Percentiles rank a stretch among this genome's conserved stretches.
Conservation (phyloP, 2,329 filamentous ascomycete genomes). For the Alternaria gaisen region DNA sequence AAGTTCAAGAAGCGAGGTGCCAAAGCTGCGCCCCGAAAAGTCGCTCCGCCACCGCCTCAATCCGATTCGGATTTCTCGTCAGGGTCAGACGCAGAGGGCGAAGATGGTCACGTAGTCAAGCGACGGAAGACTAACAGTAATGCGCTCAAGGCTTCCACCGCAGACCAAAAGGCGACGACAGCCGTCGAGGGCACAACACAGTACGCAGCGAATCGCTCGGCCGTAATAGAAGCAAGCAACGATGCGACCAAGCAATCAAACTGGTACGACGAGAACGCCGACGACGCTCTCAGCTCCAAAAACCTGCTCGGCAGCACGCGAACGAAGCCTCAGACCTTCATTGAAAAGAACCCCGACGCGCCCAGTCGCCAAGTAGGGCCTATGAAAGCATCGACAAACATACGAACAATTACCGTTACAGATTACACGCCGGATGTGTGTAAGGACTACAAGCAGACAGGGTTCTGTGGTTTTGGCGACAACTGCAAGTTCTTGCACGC, state of each 20-base stretch:
- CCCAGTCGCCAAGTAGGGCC: conserved; percentile 78
- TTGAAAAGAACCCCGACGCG: conserved; percentile 82
- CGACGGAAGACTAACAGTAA: conserved; percentile 74
- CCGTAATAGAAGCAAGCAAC: conserved; percentile 72
- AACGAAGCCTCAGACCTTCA: conserved; percentile 62
- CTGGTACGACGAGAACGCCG: conserved; percentile 83
- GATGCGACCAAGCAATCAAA: conserved; percentile 90
- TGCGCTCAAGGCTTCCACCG: conserved; percentile 71
- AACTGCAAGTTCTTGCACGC: conserved; percentile 83
- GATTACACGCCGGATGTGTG: conserved; percentile 94
- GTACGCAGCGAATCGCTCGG: conserved; percentile 68
- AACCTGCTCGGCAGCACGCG: conserved; percentile 68
- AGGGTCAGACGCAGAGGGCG: conserved; percentile 76
- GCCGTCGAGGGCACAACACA: conserved; percentile 57
- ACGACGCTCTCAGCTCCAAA: conserved; percentile 60
- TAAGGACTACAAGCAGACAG: conserved; percentile 86
- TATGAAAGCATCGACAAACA: conserved; percentile 86
- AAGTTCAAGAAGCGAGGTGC: conserved; percentile 87
- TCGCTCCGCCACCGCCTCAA: conserved; percentile 77
- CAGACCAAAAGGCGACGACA: conserved; percentile 58
- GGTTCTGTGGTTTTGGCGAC: conserved; percentile 74
- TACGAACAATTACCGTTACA: conserved; percentile 87
- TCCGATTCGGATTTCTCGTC: conserved; percentile 66
- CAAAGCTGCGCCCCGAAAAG: conserved; percentile 83
- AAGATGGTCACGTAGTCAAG: conserved; percentile 76